Evolutionary conservation across 257 asterid species (phyloP).

Genomic region (Cynanchum wilfordii): DNA sequence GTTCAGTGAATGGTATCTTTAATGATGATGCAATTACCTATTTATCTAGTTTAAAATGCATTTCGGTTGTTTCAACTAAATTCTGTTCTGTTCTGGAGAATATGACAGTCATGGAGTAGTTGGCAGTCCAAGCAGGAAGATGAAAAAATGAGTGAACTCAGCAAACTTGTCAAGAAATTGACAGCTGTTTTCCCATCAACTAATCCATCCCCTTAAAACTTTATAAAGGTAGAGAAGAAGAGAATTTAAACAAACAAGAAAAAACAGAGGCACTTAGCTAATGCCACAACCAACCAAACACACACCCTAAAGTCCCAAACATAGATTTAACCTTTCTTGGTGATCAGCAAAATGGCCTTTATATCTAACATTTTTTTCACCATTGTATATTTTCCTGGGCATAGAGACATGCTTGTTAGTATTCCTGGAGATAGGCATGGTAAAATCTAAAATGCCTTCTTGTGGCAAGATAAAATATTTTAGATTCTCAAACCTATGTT

Average conservation of each 20-base stretch:
- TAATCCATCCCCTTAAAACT: background rate
- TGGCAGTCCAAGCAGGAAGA: background rate
- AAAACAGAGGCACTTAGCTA: background rate
- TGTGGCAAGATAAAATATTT: too few relatives aligned
- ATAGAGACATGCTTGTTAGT: background rate
- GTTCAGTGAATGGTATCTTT: background rate
- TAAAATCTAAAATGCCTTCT: background rate
- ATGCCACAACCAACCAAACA: background rate
- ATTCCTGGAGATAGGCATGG: background rate
- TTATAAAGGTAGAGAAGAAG: background rate
- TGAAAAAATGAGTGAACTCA: background rate
- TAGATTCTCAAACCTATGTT: too few relatives aligned
- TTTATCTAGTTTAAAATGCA: background rate
- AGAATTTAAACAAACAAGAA: background rate
- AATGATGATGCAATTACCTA: background rate
- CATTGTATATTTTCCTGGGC: background rate
- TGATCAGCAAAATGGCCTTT: background rate
- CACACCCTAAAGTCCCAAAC: background rate
- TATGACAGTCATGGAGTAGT: background rate
- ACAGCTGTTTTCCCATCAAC: background rate
- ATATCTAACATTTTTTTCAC: background rate
- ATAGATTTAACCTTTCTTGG: background rate
- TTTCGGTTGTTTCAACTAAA: background rate
- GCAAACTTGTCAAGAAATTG: background rate
- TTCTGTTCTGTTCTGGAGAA: background rate